A percentile compares a stretch with the other conserved stretches of the same genome.
phyloP scores from a whole-genome alignment of 2,329 filamentous ascomycete genomes.

The Fusarium poae region DNA sequence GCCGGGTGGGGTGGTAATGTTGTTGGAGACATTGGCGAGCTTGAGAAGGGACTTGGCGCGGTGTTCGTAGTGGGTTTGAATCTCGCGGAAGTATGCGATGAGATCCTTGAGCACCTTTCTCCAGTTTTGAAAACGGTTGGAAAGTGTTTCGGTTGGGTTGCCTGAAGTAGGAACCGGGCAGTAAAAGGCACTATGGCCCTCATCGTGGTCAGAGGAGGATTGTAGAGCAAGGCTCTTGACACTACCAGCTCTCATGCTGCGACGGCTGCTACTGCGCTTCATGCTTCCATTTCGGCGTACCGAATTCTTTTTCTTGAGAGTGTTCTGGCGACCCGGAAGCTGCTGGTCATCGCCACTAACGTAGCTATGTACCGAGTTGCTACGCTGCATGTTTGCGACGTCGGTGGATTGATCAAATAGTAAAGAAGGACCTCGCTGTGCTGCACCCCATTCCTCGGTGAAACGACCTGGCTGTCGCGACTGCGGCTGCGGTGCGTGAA shows the following conservation, averaged over 20 bases:
- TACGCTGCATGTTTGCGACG: slow-evolving; percentile 66
- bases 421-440: slow-evolving; percentile 72
- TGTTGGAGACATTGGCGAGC: slow-evolving; percentile 86
- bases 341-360: slow-evolving; percentile 61
- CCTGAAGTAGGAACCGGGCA: slow-evolving; percentile 90
- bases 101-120: slow-evolving; percentile 94
- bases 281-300: slow-evolving; percentile 80
- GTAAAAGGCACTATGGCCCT: slow-evolving; percentile 86
- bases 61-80: slow-evolving; percentile 89
- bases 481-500: slow-evolving; percentile 39
- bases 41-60: slow-evolving; percentile 86
- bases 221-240: slow-evolving; percentile 84
- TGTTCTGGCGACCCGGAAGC: slow-evolving; percentile 69
- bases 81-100: slow-evolving; percentile 92
- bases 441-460: slow-evolving; percentile 79
- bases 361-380: slow-evolving; percentile 70
- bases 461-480: slow-evolving; percentile 63
- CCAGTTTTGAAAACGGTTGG: slow-evolving; percentile 96
- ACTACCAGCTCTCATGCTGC: slow-evolving; percentile 86
- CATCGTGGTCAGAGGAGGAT: slow-evolving; percentile 74
- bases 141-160: slow-evolving; percentile 88
- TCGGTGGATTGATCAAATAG: slow-evolving; percentile 64
- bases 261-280: slow-evolving; percentile 82
- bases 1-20: slow-evolving; percentile 77
- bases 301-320: slow-evolving; percentile 89